These are phyloP conservation scores for Botrytis porri DNA, from an alignment of 2,329 filamentous ascomycete species.

Conservation along the genomic window DNA sequence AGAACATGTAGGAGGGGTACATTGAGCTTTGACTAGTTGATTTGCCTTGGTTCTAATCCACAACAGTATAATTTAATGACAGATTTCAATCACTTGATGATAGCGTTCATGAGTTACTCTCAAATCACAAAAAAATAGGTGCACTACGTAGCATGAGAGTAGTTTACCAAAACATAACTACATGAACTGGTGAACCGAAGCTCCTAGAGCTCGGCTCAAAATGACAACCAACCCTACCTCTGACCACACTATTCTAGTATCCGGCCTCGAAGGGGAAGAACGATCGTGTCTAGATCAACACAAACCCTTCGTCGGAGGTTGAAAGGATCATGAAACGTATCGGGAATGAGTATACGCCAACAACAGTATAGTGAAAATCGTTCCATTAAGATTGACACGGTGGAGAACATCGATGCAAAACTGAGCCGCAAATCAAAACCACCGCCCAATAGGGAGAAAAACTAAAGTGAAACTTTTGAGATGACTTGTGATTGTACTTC, in stretches of 20 bases:
- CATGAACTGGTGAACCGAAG: neutral
- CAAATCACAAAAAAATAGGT: neutral
- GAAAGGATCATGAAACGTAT: neutral
- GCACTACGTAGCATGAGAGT: neutral
- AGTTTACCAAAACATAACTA: neutral
- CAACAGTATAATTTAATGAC: neutral
- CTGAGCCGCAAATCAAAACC: neutral
- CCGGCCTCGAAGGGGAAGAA: neutral
- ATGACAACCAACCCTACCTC: neutral
- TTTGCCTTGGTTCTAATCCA: neutral
- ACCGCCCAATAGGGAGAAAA: neutral
- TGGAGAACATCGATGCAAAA: too few species aligned
- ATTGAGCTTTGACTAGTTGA: neutral
- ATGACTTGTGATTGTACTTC: neutral
- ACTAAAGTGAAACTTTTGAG: neutral
- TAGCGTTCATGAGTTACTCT: neutral
- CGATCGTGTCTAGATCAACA: neutral
- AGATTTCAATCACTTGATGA: neutral
- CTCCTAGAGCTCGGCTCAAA: neutral
- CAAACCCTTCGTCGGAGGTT: neutral
- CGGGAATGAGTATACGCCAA: neutral
- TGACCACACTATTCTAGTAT: neutral
- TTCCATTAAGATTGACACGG: neutral
- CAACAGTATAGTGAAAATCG: neutral
- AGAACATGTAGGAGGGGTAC: neutral